Evolutionary conservation across 2,329 filamentous ascomycete species (phyloP).

Genomic region (Torrubiella hemipterigena): DNA sequence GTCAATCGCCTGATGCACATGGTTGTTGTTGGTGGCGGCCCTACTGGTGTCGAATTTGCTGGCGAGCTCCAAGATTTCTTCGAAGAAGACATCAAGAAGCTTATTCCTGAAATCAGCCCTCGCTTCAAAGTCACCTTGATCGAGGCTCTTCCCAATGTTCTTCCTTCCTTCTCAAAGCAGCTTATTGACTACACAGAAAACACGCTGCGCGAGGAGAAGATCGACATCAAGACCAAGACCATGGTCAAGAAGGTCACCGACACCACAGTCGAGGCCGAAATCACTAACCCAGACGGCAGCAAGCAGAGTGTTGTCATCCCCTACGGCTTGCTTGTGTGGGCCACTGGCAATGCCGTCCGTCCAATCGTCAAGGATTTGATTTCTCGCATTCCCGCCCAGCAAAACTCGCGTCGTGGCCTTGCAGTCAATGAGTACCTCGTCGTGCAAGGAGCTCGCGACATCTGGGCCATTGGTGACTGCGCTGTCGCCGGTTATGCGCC

Average conservation of each 20-base stretch:
- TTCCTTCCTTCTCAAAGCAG: constrained; percentile 98
- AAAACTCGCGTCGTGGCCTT: constrained; percentile 86
- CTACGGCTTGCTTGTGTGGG: constrained; percentile 95
- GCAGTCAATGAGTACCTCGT: constrained; percentile 98
- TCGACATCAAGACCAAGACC: constrained; percentile 94
- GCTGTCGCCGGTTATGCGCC: constrained; percentile 95
- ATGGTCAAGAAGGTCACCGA: constrained; percentile 97
- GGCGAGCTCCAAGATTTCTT: constrained; percentile 99
- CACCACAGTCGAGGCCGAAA: constrained; percentile 84
- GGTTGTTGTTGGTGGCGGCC: constrained; percentile 89
- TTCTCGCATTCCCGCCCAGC: constrained; percentile 82
- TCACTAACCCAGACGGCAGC: constrained; percentile 67
- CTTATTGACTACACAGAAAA: constrained; percentile 99
- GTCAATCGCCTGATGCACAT: constrained; percentile 92
- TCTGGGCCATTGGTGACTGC: constrained; percentile 97
- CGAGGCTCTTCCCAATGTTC: constrained; percentile 89
- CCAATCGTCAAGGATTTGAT: constrained; percentile 86
- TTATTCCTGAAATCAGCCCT: constrained; percentile 88
- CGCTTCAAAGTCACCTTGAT: constrained; percentile 97
- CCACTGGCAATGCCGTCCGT: constrained; percentile 89
- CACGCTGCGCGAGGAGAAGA: constrained; percentile 97
- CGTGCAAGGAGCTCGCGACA: constrained; percentile 90
- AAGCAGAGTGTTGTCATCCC: constrained; percentile 75
- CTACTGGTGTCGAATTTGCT: constrained; percentile 95
- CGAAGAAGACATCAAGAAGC: constrained; percentile 94